phyloP scores from a whole-genome alignment of 805 yeast genomes.

The Alloascoidea africana region DNA sequence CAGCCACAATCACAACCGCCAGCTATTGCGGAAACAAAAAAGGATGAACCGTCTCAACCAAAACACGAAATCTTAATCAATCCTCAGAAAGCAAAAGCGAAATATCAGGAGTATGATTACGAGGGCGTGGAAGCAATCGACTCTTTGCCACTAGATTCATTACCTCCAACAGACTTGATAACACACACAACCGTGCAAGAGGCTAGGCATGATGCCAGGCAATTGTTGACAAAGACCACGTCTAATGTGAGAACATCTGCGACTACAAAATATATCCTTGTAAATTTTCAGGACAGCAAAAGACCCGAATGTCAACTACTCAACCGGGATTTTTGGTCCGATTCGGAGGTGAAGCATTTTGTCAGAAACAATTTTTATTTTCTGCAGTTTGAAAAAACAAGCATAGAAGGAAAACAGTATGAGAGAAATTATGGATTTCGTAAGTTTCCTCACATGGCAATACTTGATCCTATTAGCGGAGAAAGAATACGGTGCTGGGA shows the following conservation, averaged over 20 bases:
- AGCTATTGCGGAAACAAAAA: too few species aligned
- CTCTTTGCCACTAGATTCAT: not conserved
- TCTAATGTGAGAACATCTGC: slow-evolving; percentile 36
- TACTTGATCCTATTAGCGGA: slow-evolving; percentile 90
- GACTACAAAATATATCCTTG: slow-evolving; percentile 80
- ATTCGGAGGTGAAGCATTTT: slow-evolving; percentile 41
- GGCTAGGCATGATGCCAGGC: slow-evolving; percentile 13
- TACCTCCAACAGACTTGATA: slow-evolving; percentile 4
- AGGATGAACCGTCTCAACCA: too few species aligned
- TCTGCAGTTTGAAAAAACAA: slow-evolving; percentile 71
- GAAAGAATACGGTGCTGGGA: slow-evolving; percentile 73
- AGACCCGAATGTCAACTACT: slow-evolving; percentile 83
- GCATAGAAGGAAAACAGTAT: slow-evolving; percentile 60
- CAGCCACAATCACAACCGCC: too few species aligned
- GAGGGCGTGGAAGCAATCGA: slow-evolving; percentile 12
- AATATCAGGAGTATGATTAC: slow-evolving; percentile 24
- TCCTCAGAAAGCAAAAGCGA: too few species aligned
- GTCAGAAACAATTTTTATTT: slow-evolving; percentile 63
- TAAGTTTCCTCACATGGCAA: slow-evolving; percentile 72
- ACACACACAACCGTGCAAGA: slow-evolving; percentile 20
- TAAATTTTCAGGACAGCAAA: slow-evolving; percentile 75
- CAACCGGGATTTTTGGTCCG: slow-evolving; percentile 90
- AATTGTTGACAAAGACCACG: slow-evolving; percentile 16
- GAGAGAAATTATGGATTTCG: slow-evolving; percentile 57
- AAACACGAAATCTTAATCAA: too few species aligned